Evolutionary conservation across 345 rosid genomes (phyloP).

Genomic region (Garcia nutans): DNA sequence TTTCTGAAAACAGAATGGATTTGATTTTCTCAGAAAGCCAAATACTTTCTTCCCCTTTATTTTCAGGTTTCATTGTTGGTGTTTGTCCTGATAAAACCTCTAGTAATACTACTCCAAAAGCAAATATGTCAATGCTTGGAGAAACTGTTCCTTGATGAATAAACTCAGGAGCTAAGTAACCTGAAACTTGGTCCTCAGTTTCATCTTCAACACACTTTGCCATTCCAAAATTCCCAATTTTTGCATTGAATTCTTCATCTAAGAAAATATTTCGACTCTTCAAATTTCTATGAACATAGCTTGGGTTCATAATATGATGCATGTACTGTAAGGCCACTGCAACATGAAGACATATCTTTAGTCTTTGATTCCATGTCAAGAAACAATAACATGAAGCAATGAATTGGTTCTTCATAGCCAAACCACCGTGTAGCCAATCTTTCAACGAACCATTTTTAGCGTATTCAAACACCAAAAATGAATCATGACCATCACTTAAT

Average conservation of each 20-base stretch:
- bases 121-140: constrained; percentile 60
- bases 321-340: constrained; percentile 82
- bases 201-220: constrained; percentile 47
- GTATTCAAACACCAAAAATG: constrained; percentile 69
- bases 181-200: constrained; percentile 25
- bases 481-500: constrained; percentile 37
- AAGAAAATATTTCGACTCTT: constrained; percentile 74
- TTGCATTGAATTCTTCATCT: constrained; percentile 87
- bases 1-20: constrained; percentile 42
- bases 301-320: constrained; percentile 75
- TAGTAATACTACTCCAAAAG: constrained; percentile 65
- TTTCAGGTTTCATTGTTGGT: constrained; percentile 42
- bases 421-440: constrained; percentile 91
- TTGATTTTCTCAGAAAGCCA: constrained; percentile 47
- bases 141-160: constrained; percentile 46
- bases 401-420: constrained; percentile 90
- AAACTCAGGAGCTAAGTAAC: constrained; percentile 61
- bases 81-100: constrained; percentile 74
- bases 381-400: constrained; percentile 87
- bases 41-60: constrained; percentile 36
- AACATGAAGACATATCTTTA: constrained; percentile 77
- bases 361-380: constrained; percentile 86
- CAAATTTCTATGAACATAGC: constrained; percentile 67
- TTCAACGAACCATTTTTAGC: constrained; percentile 82
- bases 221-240: constrained; percentile 78